A percentile compares a stretch with the other conserved stretches of the same genome.
Evolutionary conservation across 1,284 basidiomycete genomes (phyloP).

Genomic region (Polyporus tsugae): DNA sequence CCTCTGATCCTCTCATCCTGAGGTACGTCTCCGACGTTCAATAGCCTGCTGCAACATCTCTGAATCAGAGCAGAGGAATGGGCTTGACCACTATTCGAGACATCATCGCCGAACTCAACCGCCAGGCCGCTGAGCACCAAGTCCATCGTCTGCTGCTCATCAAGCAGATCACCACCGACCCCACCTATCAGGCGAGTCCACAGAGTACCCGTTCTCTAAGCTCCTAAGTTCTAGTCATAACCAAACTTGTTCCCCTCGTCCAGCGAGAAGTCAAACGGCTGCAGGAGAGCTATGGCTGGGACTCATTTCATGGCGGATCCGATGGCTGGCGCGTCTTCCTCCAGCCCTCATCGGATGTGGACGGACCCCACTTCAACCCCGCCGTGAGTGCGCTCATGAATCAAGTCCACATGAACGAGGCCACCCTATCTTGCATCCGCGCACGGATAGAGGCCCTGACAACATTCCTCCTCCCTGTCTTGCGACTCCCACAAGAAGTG

Average conservation of each 20-base stretch:
- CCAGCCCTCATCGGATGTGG: constrained; percentile 21
- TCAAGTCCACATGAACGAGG: constrained; percentile 33
- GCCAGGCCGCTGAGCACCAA: constrained; percentile 34
- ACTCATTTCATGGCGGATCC: constrained; percentile 26
- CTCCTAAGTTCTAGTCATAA: constrained; percentile 11
- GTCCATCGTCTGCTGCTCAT: constrained; percentile 31
- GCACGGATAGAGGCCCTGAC: constrained; percentile 33
- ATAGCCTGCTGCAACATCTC: neutral
- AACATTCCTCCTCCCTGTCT: constrained; percentile 29
- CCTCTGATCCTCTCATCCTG: constrained; percentile 10
- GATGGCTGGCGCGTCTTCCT: constrained; percentile 33
- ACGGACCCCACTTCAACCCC: constrained; percentile 30
- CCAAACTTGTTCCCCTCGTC: constrained; percentile 8
- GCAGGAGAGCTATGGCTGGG: constrained; percentile 26
- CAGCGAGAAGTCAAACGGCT: constrained; percentile 32
- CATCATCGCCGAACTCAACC: constrained; percentile 34
- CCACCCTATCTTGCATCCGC: constrained; percentile 31
- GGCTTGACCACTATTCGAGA: constrained; percentile 32
- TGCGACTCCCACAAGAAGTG: constrained; percentile 30
- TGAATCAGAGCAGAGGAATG: constrained; percentile 18
- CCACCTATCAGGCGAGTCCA: constrained; percentile 32
- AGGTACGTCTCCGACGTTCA: constrained; percentile 9
- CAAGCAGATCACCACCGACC: constrained; percentile 31
- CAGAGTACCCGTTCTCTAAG: neutral
- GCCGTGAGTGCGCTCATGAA: constrained; percentile 31